Percentiles rank a stretch among this genome's conserved stretches.
phyloP scores from a whole-genome alignment of 2,329 filamentous ascomycete species.

The Cladosporium sp. region DNA sequence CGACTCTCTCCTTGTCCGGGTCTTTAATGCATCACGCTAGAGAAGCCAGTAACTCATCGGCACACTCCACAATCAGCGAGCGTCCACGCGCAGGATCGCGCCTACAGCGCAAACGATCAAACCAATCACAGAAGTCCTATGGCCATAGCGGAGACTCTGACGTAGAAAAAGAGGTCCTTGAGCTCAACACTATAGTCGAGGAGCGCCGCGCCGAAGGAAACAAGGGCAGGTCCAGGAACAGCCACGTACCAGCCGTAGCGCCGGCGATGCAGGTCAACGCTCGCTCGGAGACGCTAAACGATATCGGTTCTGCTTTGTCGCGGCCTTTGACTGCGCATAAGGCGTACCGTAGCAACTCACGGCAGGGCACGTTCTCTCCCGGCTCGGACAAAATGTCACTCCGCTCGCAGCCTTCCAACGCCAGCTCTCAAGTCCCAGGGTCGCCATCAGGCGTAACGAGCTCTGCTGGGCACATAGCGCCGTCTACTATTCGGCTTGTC shows the following conservation, averaged over 20 bases:
- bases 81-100: conserved; percentile 22
- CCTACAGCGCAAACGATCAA: conserved; percentile 29
- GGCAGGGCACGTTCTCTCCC: neutral
- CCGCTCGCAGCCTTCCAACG: conserved; percentile 2
- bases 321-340: conserved; percentile 28
- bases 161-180: conserved; percentile 41
- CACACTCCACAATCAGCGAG: conserved; percentile 18
- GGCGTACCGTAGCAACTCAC: conserved; percentile 1
- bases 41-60: conserved; percentile 6
- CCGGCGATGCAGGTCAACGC: conserved; percentile 41
- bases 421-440: conserved; percentile 20
- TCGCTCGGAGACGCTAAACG: conserved; percentile 42
- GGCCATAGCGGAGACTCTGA: conserved; percentile 23
- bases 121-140: conserved; percentile 15
- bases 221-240: conserved; percentile 10
- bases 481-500: neutral
- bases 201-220: conserved; percentile 36
- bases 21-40: conserved; percentile 31
- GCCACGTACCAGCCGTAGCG: conserved; percentile 42
- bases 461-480: conserved; percentile 8
- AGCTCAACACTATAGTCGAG: conserved; percentile 45
- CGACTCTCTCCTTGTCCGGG: conserved; percentile 21
- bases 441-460: conserved; percentile 24
- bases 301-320: conserved; percentile 44
- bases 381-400: neutral